These are phyloP conservation scores for Lentinula detonsa DNA, from an alignment of 768 basidiomycete species.

Conservation along the genomic window DNA sequence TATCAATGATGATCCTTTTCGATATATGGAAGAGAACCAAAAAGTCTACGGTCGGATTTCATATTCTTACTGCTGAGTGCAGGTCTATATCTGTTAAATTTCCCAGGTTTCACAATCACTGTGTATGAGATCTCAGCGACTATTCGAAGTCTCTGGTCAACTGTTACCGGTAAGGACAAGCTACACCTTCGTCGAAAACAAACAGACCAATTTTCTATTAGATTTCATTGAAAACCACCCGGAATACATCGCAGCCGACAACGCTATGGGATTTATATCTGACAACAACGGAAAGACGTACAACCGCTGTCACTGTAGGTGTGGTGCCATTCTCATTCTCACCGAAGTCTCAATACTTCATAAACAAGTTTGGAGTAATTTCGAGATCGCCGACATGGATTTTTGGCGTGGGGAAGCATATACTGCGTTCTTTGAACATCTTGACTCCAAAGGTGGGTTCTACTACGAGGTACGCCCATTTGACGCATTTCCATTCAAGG, in stretches of 20 bases:
- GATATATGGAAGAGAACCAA: conserved; percentile 62
- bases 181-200: conserved; percentile 8
- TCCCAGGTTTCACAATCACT: conserved; percentile 60
- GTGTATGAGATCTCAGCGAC: conserved; percentile 73
- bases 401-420: conserved; percentile 69
- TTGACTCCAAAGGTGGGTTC: conserved; percentile 50
- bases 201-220: conserved; percentile 13
- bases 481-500: too few relatives aligned
- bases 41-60: conserved; percentile 52
- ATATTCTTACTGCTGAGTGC: not conserved
- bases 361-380: conserved; percentile 53
- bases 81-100: not conserved
- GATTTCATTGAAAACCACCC: conserved; percentile 52
- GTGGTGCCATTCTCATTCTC: not conserved
- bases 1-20: conserved; percentile 59
- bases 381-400: conserved; percentile 65
- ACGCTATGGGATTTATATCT: conserved; percentile 53
- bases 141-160: conserved; percentile 68
- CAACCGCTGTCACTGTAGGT: conserved; percentile 68
- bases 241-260: conserved; percentile 50
- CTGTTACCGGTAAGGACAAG: conserved; percentile 48
- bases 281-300: conserved; percentile 49
- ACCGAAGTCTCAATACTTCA: not conserved
- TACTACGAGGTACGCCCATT: conserved; percentile 6
- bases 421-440: conserved; percentile 57